Evolutionary conservation across 352 stramenopile species (phyloP).

Genomic region (Phytopythium montanum): DNA sequence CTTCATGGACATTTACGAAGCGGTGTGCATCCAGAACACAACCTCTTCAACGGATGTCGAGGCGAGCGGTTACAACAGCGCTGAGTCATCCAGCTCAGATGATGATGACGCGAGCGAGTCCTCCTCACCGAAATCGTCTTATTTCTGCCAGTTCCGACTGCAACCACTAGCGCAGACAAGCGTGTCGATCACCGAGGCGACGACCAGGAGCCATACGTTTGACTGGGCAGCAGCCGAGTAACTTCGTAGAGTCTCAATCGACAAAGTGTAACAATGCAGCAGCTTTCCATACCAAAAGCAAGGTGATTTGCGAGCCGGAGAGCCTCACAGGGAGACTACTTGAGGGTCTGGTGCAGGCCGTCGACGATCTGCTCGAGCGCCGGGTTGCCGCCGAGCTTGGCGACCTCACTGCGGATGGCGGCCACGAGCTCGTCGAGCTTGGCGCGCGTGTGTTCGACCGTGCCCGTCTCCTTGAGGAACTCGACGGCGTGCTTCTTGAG

Average conservation of each 20-base stretch:
- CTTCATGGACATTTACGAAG: conserved; percentile 63
- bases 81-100: neutral
- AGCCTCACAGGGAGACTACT: neutral
- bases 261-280: neutral
- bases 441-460: conserved; percentile 44
- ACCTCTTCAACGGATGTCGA: conserved; percentile 5
- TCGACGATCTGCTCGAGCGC: conserved; percentile 56
- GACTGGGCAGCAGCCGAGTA: conserved; percentile 24
- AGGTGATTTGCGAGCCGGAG: neutral
- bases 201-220: conserved; percentile 10
- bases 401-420: conserved; percentile 47
- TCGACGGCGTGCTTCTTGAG: conserved; percentile 94
- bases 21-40: conserved; percentile 25
- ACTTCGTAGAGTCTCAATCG: too few relatives aligned
- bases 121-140: neutral
- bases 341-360: conserved; percentile 49
- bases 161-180: conserved; percentile 19
- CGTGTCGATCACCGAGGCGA: conserved; percentile 25
- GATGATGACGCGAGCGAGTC: neutral
- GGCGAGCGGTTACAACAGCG: neutral
- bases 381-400: conserved; percentile 47
- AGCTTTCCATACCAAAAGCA: neutral
- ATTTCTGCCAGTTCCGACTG: conserved; percentile 36
- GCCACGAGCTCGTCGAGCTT: conserved; percentile 51
- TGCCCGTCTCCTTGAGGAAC: conserved; percentile 70